A percentile compares a stretch with the other conserved stretches of the same genome.
phyloP scores from a whole-genome alignment of 2,329 filamentous ascomycete species.

The Colletotrichum endophyticum region DNA sequence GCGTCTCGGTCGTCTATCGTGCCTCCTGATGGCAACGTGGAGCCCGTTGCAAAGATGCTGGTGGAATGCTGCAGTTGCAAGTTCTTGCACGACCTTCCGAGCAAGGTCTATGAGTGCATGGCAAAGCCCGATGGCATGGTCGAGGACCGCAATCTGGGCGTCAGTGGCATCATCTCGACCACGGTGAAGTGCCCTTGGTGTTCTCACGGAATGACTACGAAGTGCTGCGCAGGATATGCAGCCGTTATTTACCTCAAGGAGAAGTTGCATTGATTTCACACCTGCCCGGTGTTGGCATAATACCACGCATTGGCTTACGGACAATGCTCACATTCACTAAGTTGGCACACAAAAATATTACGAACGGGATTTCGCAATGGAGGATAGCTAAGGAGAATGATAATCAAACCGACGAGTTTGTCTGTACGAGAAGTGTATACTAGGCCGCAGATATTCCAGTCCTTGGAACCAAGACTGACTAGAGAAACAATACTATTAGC shows the following conservation, averaged over 20 bases:
- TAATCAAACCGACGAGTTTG: not conserved
- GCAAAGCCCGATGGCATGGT: conserved; percentile 61
- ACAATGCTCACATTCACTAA: not conserved
- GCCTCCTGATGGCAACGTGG: conserved; percentile 20
- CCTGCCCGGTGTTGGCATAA: not conserved
- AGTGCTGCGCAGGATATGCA: conserved; percentile 72
- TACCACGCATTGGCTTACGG: not conserved
- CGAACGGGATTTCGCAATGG: not conserved
- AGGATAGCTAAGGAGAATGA: not conserved
- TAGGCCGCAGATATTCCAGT: not conserved
- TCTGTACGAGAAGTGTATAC: not conserved
- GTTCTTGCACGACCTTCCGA: conserved; percentile 71
- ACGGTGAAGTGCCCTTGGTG: conserved; percentile 76
- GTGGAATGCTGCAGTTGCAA: conserved; percentile 70
- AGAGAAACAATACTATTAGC: not conserved
- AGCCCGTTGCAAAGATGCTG: conserved; percentile 65
- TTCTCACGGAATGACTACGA: conserved; percentile 70
- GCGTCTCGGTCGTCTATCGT: conserved; percentile 7
- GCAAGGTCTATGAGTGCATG: conserved; percentile 69
- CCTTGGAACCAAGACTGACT: not conserved
- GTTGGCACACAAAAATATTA: not conserved
- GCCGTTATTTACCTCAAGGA: conserved; percentile 71
- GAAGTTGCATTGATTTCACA: conserved; percentile 52
- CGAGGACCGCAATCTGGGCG: conserved; percentile 54
- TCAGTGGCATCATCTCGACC: conserved; percentile 62